Base-by-base conservation (phyloP, 257 asterid genomes). In the Petunia axillaris region DNA sequence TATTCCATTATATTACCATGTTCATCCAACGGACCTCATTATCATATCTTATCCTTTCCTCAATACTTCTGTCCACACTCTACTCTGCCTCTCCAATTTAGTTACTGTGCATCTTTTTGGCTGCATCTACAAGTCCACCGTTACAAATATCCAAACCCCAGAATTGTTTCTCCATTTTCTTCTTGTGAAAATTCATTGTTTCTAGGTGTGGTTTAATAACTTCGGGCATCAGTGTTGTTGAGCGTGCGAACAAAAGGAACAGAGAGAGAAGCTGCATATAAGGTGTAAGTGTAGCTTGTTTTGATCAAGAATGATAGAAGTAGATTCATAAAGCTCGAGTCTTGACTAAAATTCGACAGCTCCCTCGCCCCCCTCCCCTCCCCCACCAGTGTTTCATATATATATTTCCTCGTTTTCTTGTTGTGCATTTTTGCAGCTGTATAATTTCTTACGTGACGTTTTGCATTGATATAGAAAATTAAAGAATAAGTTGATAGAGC, bases 1-100 rank as follows among this genome's bases (percentile, higher is more conserved):
- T 80, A 87, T 85, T 88, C 78, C 90, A 85, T 89, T 90, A 76
- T 87, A 87, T 80, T 84, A 88, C 62, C 88, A 86, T 16, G 9
- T 83, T 85, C 83, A 91, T 88, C 93, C 88, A 80, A 80, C 92
- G 91, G 92, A 87, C 86, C 87, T 87, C 83, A 84, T 50, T 87
- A 55, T 83, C 55, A 87, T 57, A 66, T 67, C 80, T 67, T 68
- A 36, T 38, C 66, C 81, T 11, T 9, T 15, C 65, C 82, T 25
- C 44, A 35, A 43, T 48, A 81, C 53, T 70, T 60, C 78, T 53
- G 37, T 46, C 73, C 60, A 54, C 38, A 13, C 4, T 40, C 7
- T 9, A 8, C 44, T 64, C 71, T 64, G 1, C 15, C 43, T 64
- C 71, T 64, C 52, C 48, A 38, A 6, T 35, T 11, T 1, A 36